phyloP scores from a whole-genome alignment of 345 rosid genomes.

The Rubroshorea leprosula region DNA sequence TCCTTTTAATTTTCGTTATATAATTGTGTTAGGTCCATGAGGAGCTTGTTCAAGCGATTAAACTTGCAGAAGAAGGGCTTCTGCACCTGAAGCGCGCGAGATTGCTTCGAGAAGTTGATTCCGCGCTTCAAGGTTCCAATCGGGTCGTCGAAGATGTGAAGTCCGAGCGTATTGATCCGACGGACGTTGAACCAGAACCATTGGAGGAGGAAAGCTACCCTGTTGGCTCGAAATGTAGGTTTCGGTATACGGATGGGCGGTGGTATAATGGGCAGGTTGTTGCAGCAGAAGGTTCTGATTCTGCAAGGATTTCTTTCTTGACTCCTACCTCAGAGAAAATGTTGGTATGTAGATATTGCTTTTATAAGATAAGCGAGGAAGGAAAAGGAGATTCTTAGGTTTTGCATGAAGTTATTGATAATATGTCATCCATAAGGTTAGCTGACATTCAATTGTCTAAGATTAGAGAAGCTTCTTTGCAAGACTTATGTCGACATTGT shows the following conservation, averaged over 20 bases:
- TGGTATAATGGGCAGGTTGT: constrained; percentile 88
- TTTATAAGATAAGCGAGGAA: neutral
- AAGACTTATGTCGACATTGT: too few species aligned
- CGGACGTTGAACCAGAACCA: constrained; percentile 43
- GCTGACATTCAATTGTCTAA: too few species aligned
- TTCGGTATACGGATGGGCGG: constrained; percentile 65
- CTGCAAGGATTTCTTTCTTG: constrained; percentile 76
- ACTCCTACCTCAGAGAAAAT: constrained; percentile 78
- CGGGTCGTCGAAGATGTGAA: constrained; percentile 32
- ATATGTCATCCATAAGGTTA: too few species aligned
- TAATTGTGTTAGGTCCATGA: constrained; percentile 51
- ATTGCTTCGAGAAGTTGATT: constrained; percentile 62
- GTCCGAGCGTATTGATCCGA: constrained; percentile 42
- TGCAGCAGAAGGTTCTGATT: constrained; percentile 42
- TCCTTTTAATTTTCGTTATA: neutral
- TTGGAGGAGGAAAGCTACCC: constrained; percentile 38
- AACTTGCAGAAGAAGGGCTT: constrained; percentile 79
- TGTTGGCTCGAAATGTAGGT: constrained; percentile 75
- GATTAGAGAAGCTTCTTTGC: too few species aligned
- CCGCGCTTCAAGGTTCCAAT: constrained; percentile 24
- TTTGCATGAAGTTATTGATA: too few species aligned
- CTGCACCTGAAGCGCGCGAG: constrained; percentile 67
- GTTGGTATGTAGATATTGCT: constrained; percentile 49
- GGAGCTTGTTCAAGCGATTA: constrained; percentile 62
- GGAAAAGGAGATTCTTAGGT: neutral